Conservation (phyloP, 2,329 filamentous ascomycete species). For the Myriangium duriaei region DNA sequence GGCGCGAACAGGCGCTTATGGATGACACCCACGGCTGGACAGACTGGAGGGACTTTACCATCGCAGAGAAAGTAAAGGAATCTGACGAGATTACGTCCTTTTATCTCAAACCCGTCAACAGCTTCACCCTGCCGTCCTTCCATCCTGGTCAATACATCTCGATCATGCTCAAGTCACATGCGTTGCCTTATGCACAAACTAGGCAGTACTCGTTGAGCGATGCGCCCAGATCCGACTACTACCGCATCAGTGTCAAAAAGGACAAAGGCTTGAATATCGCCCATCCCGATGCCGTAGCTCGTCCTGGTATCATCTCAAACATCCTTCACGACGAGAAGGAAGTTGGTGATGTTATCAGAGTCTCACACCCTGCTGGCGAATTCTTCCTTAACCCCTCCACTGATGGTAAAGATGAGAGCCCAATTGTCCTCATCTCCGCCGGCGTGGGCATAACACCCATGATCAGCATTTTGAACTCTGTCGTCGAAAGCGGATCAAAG, state of each 20-base stretch:
- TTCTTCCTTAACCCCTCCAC: slow-evolving; percentile 56
- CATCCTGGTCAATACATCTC: slow-evolving; percentile 63
- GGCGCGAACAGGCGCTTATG: slow-evolving; percentile 53
- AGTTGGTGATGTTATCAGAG: slow-evolving; percentile 49
- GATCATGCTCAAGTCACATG: slow-evolving; percentile 45
- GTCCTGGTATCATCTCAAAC: slow-evolving; percentile 61
- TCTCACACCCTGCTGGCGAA: slow-evolving; percentile 51
- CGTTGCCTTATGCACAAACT: slow-evolving; percentile 50
- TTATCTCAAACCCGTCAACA: slow-evolving; percentile 60
- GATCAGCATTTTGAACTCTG: slow-evolving; percentile 44
- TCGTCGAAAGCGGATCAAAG: slow-evolving; percentile 24
- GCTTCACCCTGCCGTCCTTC: slow-evolving; percentile 52
- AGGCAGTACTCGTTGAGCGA: slow-evolving; percentile 65
- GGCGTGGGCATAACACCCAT: slow-evolving; percentile 58
- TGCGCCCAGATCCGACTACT: slow-evolving; percentile 46
- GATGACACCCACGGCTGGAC: slow-evolving; percentile 16
- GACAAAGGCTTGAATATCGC: slow-evolving; percentile 42
- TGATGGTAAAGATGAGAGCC: slow-evolving; percentile 33
- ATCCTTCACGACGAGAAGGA: slow-evolving; percentile 53
- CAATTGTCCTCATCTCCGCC: slow-evolving; percentile 53
- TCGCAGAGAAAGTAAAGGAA: slow-evolving; percentile 53
- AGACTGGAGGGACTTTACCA: slow-evolving; percentile 37
- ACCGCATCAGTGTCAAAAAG: slow-evolving; percentile 60
- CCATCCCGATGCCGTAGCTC: slow-evolving; percentile 40
- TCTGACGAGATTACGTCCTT: slow-evolving; percentile 46